These are phyloP conservation scores for Xerocomellus chrysenteron DNA, from an alignment of 768 basidiomycete species.

Conservation along the genomic window DNA sequence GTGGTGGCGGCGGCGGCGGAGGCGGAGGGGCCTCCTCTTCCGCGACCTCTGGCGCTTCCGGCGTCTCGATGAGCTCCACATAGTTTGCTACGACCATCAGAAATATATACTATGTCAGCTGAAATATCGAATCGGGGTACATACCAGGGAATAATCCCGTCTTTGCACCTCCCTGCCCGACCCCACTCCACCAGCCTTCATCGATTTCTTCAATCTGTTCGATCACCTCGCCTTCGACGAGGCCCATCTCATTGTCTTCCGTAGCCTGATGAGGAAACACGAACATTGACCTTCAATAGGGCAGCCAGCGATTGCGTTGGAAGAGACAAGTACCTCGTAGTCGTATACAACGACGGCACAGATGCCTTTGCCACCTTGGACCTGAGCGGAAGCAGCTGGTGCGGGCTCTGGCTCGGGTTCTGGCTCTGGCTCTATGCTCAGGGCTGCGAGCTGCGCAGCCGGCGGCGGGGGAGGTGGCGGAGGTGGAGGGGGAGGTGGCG, in stretches of 20 bases:
- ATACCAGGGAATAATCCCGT: slow-evolving; percentile 83
- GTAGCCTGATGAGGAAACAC: slow-evolving; percentile 46
- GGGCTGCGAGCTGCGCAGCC: slow-evolving; percentile 30
- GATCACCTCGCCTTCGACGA: slow-evolving; percentile 79
- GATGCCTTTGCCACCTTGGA: slow-evolving; percentile 42
- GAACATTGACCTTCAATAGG: not conserved
- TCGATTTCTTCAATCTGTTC: slow-evolving; percentile 81
- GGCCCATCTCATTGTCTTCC: slow-evolving; percentile 83
- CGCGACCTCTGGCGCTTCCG: slow-evolving; percentile 36
- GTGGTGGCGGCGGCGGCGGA: slow-evolving; percentile 58
- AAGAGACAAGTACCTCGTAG: slow-evolving; percentile 55
- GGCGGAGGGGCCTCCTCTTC: slow-evolving; percentile 51
- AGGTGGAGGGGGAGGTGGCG: slow-evolving; percentile 39
- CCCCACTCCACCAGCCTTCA: slow-evolving; percentile 92
- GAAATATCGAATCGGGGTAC: slow-evolving; percentile 13
- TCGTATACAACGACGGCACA: slow-evolving; percentile 77
- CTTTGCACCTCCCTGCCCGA: slow-evolving; percentile 61
- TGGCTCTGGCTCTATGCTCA: slow-evolving; percentile 34
- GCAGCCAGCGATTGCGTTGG: not conserved
- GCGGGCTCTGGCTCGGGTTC: slow-evolving; percentile 29
- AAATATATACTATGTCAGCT: not conserved
- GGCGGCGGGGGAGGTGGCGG: slow-evolving; percentile 51
- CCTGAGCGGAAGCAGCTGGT: slow-evolving; percentile 12
- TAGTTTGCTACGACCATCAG: slow-evolving; percentile 66
- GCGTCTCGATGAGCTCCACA: slow-evolving; percentile 67